Percentiles rank a stretch among this genome's conserved stretches.
phyloP scores from a whole-genome alignment of 768 basidiomycete species.

The Boletales sp. region DNA sequence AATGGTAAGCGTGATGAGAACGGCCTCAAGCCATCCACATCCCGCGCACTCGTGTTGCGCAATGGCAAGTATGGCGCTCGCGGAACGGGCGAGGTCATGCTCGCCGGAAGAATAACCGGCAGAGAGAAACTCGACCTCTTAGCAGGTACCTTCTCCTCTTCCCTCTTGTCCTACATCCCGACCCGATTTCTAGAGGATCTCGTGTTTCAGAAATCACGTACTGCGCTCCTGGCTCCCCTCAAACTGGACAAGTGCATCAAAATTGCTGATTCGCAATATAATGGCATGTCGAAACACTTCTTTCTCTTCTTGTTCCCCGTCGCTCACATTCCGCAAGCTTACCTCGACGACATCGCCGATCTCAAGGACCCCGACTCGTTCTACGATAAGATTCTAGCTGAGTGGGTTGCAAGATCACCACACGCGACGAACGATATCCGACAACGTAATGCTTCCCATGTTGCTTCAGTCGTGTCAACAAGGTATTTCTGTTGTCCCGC shows the following conservation, averaged over 20 bases:
- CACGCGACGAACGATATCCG: conserved; percentile 21
- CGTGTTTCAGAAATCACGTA: conserved; percentile 45
- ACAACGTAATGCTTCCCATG: conserved; percentile 41
- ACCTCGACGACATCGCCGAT: conserved; percentile 64
- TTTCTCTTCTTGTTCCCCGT: neutral
- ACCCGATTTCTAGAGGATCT: conserved; percentile 56
- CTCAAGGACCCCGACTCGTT: conserved; percentile 68
- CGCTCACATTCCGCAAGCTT: conserved; percentile 39
- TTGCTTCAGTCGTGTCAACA: conserved; percentile 58
- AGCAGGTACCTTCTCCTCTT: conserved; percentile 47
- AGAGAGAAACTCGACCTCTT: conserved; percentile 79
- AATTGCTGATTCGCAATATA: conserved; percentile 71
- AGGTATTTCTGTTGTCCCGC: conserved; percentile 38
- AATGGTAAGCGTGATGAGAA: conserved; percentile 44
- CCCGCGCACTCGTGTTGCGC: conserved; percentile 69
- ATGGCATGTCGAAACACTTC: conserved; percentile 42
- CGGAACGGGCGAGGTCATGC: conserved; percentile 65
- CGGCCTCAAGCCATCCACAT: conserved; percentile 58
- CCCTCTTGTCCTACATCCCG: neutral
- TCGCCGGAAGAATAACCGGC: conserved; percentile 60
- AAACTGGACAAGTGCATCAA: conserved; percentile 57
- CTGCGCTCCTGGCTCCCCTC: conserved; percentile 63
- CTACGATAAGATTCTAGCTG: conserved; percentile 49
- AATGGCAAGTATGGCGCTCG: conserved; percentile 72
- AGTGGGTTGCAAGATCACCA: conserved; percentile 51